Conservation (phyloP, 2,329 filamentous ascomycete species). For the Verruconis gallopava region DNA sequence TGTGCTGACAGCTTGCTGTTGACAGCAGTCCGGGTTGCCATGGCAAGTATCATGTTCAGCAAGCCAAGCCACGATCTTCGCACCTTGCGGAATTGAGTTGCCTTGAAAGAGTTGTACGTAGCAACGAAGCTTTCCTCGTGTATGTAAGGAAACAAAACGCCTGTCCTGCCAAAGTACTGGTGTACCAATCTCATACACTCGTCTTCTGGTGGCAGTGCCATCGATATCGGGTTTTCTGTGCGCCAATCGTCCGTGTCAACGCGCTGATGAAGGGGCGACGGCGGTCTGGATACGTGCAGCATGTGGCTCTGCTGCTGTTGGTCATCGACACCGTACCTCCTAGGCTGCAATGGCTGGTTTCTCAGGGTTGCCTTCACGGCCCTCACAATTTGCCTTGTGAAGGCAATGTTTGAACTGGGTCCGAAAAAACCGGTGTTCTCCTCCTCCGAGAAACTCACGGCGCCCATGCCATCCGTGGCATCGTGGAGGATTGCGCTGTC, state of each 20-base stretch:
- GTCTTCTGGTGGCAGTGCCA: conserved; percentile 19
- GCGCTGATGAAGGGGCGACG: conserved; percentile 13
- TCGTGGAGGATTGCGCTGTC: conserved; percentile 16
- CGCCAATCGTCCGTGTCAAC: not conserved
- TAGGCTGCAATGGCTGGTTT: not conserved
- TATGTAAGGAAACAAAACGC: conserved; percentile 28
- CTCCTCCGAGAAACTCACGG: conserved; percentile 25
- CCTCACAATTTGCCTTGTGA: conserved; percentile 25
- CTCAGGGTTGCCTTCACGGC: conserved; percentile 14
- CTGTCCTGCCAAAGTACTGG: conserved; percentile 26
- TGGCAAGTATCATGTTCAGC: conserved; percentile 38
- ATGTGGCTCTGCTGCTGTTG: conserved; percentile 13
- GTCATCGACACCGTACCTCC: conserved; percentile 10
- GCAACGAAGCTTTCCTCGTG: conserved; percentile 24
- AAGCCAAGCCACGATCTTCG: conserved; percentile 39
- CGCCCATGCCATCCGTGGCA: conserved; percentile 24
- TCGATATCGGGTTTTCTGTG: conserved; percentile 18
- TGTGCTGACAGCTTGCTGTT: conserved; percentile 20
- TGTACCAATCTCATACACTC: conserved; percentile 21
- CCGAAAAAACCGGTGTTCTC: conserved; percentile 26
- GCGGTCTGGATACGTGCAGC: conserved; percentile 14
- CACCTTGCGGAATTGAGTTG: conserved; percentile 22
- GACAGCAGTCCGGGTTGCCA: conserved; percentile 28
- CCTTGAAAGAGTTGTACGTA: conserved; percentile 22
- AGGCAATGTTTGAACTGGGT: conserved; percentile 27